These are phyloP conservation scores for Stellera chamaejasme DNA, from an alignment of 345 rosid species.

Conservation along the genomic window DNA sequence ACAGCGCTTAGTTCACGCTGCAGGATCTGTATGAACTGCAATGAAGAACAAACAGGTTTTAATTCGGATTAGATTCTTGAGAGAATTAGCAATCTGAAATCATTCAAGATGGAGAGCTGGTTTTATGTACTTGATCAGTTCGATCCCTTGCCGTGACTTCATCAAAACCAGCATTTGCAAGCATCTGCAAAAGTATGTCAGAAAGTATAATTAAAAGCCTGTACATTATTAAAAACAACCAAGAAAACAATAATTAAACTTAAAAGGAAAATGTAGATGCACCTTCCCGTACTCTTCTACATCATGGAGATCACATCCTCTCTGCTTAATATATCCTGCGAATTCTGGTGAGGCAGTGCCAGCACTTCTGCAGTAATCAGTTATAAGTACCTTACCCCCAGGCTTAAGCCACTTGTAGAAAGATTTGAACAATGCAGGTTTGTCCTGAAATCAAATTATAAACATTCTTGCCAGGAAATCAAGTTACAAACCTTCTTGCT, in stretches of 20 bases:
- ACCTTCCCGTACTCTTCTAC: conserved; percentile 82
- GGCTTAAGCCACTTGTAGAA: conserved; percentile 96
- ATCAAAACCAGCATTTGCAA: conserved; percentile 73
- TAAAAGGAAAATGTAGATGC: background rate
- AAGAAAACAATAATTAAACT: conserved; percentile 7
- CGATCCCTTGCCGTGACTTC: conserved; percentile 74
- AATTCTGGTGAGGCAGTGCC: conserved; percentile 72
- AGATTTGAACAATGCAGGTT: conserved; percentile 74
- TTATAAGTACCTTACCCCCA: conserved; percentile 91
- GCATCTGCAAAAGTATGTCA: conserved; percentile 41
- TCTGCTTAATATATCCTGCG: conserved; percentile 58
- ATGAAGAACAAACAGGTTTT: background rate
- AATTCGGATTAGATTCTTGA: too few species aligned
- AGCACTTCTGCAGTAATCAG: conserved; percentile 72
- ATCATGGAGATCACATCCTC: conserved; percentile 95
- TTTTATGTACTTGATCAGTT: conserved; percentile 56
- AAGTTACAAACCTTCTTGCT: background rate
- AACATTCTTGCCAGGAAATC: background rate
- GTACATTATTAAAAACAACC: conserved; percentile 2
- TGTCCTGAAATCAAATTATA: conserved; percentile 51
- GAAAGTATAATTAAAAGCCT: background rate
- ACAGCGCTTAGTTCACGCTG: conserved; percentile 51
- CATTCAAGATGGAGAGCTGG: background rate
- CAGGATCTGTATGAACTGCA: conserved; percentile 74
- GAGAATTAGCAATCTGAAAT: background rate